These are phyloP conservation scores for Beauveria caledonica DNA, from an alignment of 2,329 filamentous ascomycete species.

Conservation along the genomic window DNA sequence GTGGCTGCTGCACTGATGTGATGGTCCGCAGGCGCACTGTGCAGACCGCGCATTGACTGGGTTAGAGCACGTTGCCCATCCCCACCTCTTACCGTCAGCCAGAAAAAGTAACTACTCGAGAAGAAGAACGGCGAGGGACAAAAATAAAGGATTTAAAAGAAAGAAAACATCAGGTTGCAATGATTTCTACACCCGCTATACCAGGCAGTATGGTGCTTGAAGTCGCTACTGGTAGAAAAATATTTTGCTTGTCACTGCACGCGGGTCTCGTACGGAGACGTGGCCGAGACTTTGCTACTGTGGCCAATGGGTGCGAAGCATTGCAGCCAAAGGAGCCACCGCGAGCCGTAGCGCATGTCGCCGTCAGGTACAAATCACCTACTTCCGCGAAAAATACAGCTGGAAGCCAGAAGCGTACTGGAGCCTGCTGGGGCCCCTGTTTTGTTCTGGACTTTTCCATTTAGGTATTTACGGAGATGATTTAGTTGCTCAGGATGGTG, in stretches of 20 bases:
- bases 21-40: not conserved
- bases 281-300: not conserved
- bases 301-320: slow-evolving; percentile 19
- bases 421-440: no score
- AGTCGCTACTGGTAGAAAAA: not conserved
- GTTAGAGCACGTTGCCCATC: not conserved
- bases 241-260: not conserved
- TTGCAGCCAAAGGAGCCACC: slow-evolving; percentile 17
- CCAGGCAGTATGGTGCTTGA: not conserved
- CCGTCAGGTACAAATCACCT: no score
- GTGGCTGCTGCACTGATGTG: not conserved
- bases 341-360: not conserved
- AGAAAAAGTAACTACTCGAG: not conserved
- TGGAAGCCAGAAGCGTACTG: no score
- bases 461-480: no score
- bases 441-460: no score
- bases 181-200: not conserved
- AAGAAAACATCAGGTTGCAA: not conserved
- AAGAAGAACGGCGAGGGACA: no score
- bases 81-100: not conserved
- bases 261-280: not conserved
- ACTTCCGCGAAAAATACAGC: no score
- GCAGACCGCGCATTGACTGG: not conserved
- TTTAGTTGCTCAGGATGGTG: no score
- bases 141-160: not conserved